A percentile compares a stretch with the other conserved stretches of the same genome.
These are phyloP conservation scores for Psilocybe cyanescens DNA, from an alignment of 768 basidiomycete species.

Conservation along the genomic window DNA sequence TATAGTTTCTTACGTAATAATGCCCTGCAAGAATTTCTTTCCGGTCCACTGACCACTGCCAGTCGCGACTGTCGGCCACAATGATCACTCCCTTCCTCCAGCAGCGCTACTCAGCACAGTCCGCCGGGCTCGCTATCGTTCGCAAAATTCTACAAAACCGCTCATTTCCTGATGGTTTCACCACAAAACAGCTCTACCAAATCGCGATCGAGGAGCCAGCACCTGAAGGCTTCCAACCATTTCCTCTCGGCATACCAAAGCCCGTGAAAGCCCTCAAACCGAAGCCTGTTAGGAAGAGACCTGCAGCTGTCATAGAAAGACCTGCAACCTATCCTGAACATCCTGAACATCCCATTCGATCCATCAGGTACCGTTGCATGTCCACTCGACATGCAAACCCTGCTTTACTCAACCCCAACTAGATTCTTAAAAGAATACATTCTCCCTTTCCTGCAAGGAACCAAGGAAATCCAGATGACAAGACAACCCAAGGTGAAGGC, in stretches of 20 bases:
- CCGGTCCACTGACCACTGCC: background rate
- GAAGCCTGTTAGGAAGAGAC: background rate
- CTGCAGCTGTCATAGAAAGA: background rate
- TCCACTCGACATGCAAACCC: background rate
- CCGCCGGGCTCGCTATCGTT: constrained; percentile 30
- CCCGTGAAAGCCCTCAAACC: background rate
- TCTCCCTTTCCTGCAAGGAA: constrained; percentile 47
- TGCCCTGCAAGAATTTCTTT: constrained; percentile 2
- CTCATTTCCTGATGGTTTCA: constrained; percentile 32
- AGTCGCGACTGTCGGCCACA: constrained; percentile 1
- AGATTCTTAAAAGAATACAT: constrained; percentile 62
- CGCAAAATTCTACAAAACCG: constrained; percentile 32
- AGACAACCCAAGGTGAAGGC: constrained; percentile 32
- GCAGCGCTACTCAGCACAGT: constrained; percentile 19
- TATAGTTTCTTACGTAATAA: constrained; percentile 8
- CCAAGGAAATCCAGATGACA: constrained; percentile 46
- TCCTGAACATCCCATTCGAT: constrained; percentile 54
- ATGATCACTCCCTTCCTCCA: constrained; percentile 9
- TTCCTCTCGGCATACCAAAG: constrained; percentile 3
- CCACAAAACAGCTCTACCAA: constrained; percentile 42
- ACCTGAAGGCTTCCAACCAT: constrained; percentile 30
- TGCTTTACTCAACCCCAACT: background rate
- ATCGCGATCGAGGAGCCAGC: constrained; percentile 33
- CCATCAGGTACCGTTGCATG: constrained; percentile 42
- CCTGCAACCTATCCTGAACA: constrained; percentile 33